Evolutionary conservation across 495 filamentous ascomycete species (phyloP).

Genomic region (Penicillium lividum): DNA sequence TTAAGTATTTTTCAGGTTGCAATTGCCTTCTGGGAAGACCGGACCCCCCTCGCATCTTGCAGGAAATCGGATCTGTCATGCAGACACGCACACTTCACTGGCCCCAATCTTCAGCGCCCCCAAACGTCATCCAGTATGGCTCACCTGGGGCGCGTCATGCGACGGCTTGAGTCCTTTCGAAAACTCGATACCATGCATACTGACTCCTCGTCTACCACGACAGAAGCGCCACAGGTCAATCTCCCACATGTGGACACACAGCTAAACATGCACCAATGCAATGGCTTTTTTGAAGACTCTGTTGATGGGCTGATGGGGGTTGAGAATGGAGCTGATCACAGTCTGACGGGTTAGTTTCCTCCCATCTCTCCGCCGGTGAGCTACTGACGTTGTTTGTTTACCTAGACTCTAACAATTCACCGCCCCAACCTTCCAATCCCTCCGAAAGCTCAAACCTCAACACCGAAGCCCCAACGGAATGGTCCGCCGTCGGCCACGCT

Average conservation of each 20-base stretch:
- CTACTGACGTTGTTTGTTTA: no score
- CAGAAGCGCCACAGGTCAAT: conserved; percentile 38
- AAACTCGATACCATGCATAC: conserved; percentile 9
- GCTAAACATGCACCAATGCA: conserved; percentile 49
- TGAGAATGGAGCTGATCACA: background rate
- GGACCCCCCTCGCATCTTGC: conserved; percentile 5
- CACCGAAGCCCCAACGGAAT: conserved; percentile 50
- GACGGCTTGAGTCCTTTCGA: conserved; percentile 12
- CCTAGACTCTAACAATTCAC: conserved; percentile 28
- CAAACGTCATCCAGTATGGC: conserved; percentile 10
- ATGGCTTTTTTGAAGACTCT: conserved; percentile 36
- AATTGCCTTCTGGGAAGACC: background rate
- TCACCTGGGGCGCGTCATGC: conserved; percentile 14
- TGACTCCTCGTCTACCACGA: conserved; percentile 6
- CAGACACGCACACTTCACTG: conserved; percentile 3
- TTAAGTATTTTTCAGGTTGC: background rate
- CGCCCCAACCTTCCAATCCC: conserved; percentile 10
- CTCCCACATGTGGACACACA: conserved; percentile 46
- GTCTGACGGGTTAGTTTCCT: background rate
- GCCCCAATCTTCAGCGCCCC: conserved; percentile 4
- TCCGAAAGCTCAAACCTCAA: conserved; percentile 25
- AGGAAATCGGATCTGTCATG: conserved; percentile 2
- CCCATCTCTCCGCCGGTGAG: background rate
- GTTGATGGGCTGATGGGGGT: background rate
- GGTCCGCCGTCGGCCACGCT: conserved; percentile 79